Base-by-base conservation (phyloP, 2,329 filamentous ascomycete genomes). In the Cercospora sesami region DNA sequence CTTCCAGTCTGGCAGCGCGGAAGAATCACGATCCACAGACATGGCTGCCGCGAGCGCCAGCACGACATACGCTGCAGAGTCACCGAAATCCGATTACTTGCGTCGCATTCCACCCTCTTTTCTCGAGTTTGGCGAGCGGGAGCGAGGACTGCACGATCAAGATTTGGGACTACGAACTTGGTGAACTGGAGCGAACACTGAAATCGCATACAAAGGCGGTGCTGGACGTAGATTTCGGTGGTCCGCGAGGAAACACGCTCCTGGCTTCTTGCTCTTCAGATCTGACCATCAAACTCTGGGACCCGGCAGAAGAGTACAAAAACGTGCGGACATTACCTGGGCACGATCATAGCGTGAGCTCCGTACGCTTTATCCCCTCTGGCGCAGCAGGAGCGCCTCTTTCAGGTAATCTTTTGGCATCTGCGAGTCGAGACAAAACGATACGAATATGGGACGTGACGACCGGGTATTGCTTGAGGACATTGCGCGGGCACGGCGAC, bases 131-230 rank as follows among this genome's bases (percentile, higher is more conserved):
- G 23, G 94, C 94, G 9, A 95, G 93, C 0, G 94, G 92, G 16
- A 96, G 93, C 8, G 94, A 97, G 78, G 94, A 97, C 79, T 91
- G 88, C 64, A 96, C 91, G 7, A 96, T 98, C 79, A 97, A 97
- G 77, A 94, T 97, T 65, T 97, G 94, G 94, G 94, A 97, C 77
- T 97, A 93, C 91, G 94, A 97, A 76, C 82, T 96, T 26, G 94
- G 94, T 59, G 94, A 97, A 80, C 84, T 96, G 4, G 94, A 97
- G 79, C 85, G 90, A 70, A 97, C 94, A 0, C 86, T 97, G 66
- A 97, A 97, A 78, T 93, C 93, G 1, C 94, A 97, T 76, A 97
- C 93, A 5, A 93, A 91, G 77, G 88, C 92, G 3, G 93, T 97
- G 0, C 82, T 95, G 30, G 93, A 96, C 77, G 88, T 97, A 39